A percentile compares a stretch with the other conserved stretches of the same genome.
phyloP scores from a whole-genome alignment of 1,139 yeast species.

The Zygosaccharomyces pseudobailii region DNA sequence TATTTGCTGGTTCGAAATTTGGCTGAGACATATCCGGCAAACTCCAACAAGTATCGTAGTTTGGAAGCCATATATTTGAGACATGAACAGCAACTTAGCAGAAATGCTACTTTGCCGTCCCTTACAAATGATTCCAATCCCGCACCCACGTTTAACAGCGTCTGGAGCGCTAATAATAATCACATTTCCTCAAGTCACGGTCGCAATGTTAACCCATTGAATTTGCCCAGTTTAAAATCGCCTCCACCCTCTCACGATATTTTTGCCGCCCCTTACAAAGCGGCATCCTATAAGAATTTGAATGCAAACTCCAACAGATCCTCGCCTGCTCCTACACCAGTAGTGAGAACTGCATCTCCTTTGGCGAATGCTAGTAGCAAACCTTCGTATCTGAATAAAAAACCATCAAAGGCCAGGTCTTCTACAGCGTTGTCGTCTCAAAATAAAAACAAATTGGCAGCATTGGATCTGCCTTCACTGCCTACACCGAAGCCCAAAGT shows the following conservation, averaged over 20 bases:
- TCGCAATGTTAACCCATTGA: constrained; percentile 15
- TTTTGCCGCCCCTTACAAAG: constrained; percentile 15
- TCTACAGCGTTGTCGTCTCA: constrained; percentile 18
- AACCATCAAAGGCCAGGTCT: constrained; percentile 10
- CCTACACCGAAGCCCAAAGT: constrained; percentile 41
- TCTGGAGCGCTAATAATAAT: constrained; percentile 26
- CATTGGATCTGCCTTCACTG: constrained; percentile 51
- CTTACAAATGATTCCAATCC: constrained; percentile 38
- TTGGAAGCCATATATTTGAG: constrained; percentile 32
- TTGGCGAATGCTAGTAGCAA: constrained; percentile 11
- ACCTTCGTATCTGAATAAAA: constrained; percentile 27
- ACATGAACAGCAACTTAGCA: constrained; percentile 24
- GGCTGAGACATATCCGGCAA: constrained; percentile 47
- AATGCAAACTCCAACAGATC: constrained; percentile 7
- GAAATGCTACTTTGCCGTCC: constrained; percentile 49
- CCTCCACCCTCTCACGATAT: constrained; percentile 22
- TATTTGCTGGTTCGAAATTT: constrained; percentile 52
- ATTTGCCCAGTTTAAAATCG: constrained; percentile 28
- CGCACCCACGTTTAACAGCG: constrained; percentile 23
- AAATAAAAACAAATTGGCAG: constrained; percentile 23
- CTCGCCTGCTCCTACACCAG: constrained; percentile 13
- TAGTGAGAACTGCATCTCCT: constrained; percentile 18
- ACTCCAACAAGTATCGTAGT: constrained; percentile 35
- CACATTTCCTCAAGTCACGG: constrained; percentile 14
- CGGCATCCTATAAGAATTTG: constrained; percentile 11